Evolutionary conservation across 805 yeast genomes (phyloP), one percentile per base, ranked within the genome.

Genomic region (Nakazawaea populi): DNA sequence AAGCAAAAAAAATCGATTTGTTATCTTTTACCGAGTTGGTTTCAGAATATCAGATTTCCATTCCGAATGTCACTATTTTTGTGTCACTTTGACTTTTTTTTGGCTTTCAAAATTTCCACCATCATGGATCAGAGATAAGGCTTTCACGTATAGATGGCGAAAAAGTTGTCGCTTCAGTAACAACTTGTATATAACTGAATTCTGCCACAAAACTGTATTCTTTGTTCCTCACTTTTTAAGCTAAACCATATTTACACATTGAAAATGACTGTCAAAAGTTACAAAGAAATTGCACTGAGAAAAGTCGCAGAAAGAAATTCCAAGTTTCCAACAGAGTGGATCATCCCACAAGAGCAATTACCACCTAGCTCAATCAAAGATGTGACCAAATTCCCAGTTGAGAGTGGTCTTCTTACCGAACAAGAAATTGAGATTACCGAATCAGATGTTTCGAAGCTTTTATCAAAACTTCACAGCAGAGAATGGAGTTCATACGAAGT

Each of bases 251-350:
- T 12, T 37, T 2, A 37, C 1, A 37, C 40, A 37, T 29, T 5
- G 5, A 42, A 9, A 27, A 48, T 43, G 47, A 42, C 51, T 12
- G 43, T 38, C 3, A 37, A 42, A 37, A 27, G 29, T 1, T 75
- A 72, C 59, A 60, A 64, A 52, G 70, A 64, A 30, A 74, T 72
- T 44, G 77, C 77, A 4, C 67, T 65, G 27, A 62, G 64, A 49
- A 77, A 77, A 58, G 60, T 64, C 39, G 65, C 66, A 29, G 65
- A 60, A 36, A 69, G 82, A 60, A 69, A 76, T 46, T 59, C 68
- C 6, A 65, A 69, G 44, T 70, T 80, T 62, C 68, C 73, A 14
- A 53, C 58, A 8, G 73, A 76, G 54, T 79, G 84, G 84, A 57
- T 67, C 24, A 58, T 71, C 30, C 68, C 73, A 8, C 60, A 58